Evolutionary conservation across 169 alveolate species (phyloP), one percentile per base, ranked within the genome.

Genomic region (Sarcocystis neurona): DNA sequence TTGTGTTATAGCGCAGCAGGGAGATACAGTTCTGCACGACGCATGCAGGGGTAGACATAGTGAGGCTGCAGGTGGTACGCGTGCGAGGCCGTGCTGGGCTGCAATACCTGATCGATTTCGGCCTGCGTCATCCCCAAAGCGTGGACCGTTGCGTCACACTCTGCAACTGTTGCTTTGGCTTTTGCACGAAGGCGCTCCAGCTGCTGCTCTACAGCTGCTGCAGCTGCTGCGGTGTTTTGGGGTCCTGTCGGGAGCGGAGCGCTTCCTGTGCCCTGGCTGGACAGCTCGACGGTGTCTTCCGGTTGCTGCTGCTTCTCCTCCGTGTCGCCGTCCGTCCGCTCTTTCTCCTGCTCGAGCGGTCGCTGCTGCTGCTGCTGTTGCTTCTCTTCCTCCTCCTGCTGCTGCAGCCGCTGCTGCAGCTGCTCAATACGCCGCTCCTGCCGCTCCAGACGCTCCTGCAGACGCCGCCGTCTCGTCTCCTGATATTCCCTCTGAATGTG

Each of bases 341-440:
- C 79, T 2, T 23, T 34, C 60, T 41, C 39, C 47, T 58, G 39
- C 88, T 20, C 60, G 79, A 4, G 66, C 44, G 37, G 82, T 50
- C 20, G 3, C 75, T 63, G 34, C 78, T 30, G 74, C n/a, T 63
- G 60, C 74, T 47, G 58, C 80, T 72, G 37, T 10, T 10, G n/a
- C 10, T 18, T 12, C 32, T 37, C 48, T 47, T 12, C 79, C 79
- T 68, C 80, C 32, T 34, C 53, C 32, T 34, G 44, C 84, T 84
- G 79, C 48, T 46, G 79, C 43, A 46, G 53, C 56, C 63, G 50
- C 56, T 43, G 74, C 46, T 48, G 48, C 56, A 58, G 89, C 89
- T 84, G 89, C 50, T 44, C 41, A 8, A n/a, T 58, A 39, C 44
- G 82, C 82, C 50, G 79, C 78, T 30, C 68, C n/a, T 63, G 60